Evolutionary conservation across 1,139 yeast species (phyloP).

Genomic region (Kazachstania sp.): DNA sequence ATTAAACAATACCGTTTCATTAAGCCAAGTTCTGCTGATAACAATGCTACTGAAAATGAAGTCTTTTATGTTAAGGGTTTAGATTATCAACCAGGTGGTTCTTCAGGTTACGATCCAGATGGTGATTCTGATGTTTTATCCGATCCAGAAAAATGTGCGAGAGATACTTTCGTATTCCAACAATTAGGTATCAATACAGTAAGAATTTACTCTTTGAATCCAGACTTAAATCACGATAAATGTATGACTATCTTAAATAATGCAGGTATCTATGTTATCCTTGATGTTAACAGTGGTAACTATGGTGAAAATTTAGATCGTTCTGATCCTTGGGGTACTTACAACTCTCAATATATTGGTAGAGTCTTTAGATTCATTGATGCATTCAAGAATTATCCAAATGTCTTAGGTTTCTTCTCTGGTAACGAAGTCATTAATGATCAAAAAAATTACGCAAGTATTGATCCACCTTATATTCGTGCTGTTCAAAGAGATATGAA

Average conservation of each 20-base stretch:
- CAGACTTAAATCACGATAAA: slow-evolving; percentile 71
- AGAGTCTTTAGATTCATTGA: slow-evolving; percentile 80
- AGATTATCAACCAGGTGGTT: slow-evolving; percentile 70
- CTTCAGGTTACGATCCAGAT: slow-evolving; percentile 44
- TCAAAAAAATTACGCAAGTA: slow-evolving; percentile 51
- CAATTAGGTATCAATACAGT: slow-evolving; percentile 70
- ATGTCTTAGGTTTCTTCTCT: slow-evolving; percentile 81
- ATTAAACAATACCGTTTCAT: slow-evolving; percentile 42
- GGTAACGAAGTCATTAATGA: slow-evolving; percentile 93
- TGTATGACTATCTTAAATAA: slow-evolving; percentile 81
- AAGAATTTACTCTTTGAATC: slow-evolving; percentile 63
- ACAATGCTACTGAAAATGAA: slow-evolving; percentile 36
- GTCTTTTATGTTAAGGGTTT: slow-evolving; percentile 50
- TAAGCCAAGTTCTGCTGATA: slow-evolving; percentile 33
- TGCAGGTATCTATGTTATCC: slow-evolving; percentile 80
- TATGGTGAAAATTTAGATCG: slow-evolving; percentile 61
- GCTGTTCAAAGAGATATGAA: slow-evolving; percentile 91
- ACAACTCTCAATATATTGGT: slow-evolving; percentile 56
- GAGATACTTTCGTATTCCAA: slow-evolving; percentile 75
- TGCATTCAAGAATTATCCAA: slow-evolving; percentile 72
- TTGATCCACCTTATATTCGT: slow-evolving; percentile 62
- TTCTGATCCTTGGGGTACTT: slow-evolving; percentile 59
- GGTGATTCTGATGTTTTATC: slow-evolving; percentile 57
- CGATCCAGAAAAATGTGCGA: slow-evolving; percentile 58
- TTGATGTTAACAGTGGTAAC: slow-evolving; percentile 80